A percentile compares a stretch with the other conserved stretches of the same genome.
These are phyloP conservation scores for Cinnamomum micranthum DNA, from an alignment of 164 flowering plant species.

Conservation along the genomic window DNA sequence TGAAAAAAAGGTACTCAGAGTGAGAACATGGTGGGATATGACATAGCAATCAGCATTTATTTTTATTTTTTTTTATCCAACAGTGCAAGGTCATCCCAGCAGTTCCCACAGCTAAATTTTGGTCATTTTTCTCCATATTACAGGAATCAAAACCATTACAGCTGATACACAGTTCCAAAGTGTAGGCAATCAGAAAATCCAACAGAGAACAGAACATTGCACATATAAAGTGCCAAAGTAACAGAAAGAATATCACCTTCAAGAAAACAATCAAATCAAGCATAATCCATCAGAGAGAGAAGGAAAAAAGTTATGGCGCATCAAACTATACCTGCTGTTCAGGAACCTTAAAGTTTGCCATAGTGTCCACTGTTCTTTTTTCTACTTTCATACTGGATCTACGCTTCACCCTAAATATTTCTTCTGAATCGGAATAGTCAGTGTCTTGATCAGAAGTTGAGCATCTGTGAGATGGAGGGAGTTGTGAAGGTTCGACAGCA, in stretches of 20 bases:
- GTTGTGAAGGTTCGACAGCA: slow-evolving; percentile 24
- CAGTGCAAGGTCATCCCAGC: too few relatives aligned
- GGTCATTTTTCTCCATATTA: too few relatives aligned
- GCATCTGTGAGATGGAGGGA: slow-evolving; percentile 25
- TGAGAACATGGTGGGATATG: neutral
- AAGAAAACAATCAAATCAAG: neutral
- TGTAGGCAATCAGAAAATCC: neutral
- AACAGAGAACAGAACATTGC: neutral
- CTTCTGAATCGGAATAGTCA: slow-evolving; percentile 79
- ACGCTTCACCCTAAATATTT: slow-evolving; percentile 76
- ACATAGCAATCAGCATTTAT: neutral
- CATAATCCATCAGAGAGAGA: neutral
- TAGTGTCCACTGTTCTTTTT: slow-evolving; percentile 27
- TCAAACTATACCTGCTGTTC: slow-evolving; percentile 47
- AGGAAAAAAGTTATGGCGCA: neutral
- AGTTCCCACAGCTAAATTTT: too few relatives aligned
- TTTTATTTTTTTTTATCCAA: too few relatives aligned
- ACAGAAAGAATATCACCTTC: neutral
- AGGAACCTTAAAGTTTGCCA: slow-evolving; percentile 22
- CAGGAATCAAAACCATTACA: too few relatives aligned
- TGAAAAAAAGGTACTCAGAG: neutral
- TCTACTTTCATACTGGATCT: slow-evolving; percentile 45
- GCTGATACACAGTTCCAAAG: neutral
- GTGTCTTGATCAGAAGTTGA: slow-evolving; percentile 18
- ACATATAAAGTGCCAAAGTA: neutral